Percentiles rank a stretch among this genome's conserved stretches.
These are phyloP conservation scores for Cytospora chrysosperma DNA, from an alignment of 2,329 filamentous ascomycete species.

Conservation along the genomic window DNA sequence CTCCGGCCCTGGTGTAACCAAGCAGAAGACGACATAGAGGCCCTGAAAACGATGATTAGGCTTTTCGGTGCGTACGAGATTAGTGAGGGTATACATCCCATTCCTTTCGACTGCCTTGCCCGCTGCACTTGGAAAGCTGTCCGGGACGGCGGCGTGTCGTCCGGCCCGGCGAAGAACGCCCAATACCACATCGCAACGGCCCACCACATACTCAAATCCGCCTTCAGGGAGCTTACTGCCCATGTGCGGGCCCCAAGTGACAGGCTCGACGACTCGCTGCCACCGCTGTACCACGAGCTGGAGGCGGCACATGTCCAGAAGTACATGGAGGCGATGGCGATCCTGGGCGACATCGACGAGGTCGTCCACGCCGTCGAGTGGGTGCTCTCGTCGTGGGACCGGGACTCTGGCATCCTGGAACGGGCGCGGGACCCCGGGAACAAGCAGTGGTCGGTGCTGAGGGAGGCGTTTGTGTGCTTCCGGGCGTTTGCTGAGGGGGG, in stretches of 20 bases:
- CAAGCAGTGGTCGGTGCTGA: slow-evolving; percentile 34
- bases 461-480: slow-evolving; percentile 38
- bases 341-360: slow-evolving; percentile 57
- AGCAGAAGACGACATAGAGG: slow-evolving; percentile 32
- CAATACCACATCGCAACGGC: slow-evolving; percentile 23
- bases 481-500: slow-evolving; percentile 47
- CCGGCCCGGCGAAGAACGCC: not conserved
- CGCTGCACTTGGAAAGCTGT: slow-evolving; percentile 35
- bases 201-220: slow-evolving; percentile 22
- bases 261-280: slow-evolving; percentile 4
- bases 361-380: slow-evolving; percentile 59
- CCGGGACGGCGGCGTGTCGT: not conserved
- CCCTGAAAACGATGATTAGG: slow-evolving; percentile 35
- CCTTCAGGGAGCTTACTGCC: slow-evolving; percentile 29
- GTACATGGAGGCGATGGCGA: slow-evolving; percentile 64
- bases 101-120: slow-evolving; percentile 39
- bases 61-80: slow-evolving; percentile 33
- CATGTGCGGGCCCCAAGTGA: slow-evolving; percentile 29
- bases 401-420: slow-evolving; percentile 32
- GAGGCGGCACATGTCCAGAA: slow-evolving; percentile 50
- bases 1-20: slow-evolving; percentile 26
- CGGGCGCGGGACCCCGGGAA: slow-evolving; percentile 39
- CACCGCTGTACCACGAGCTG: slow-evolving; percentile 42
- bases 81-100: slow-evolving; percentile 34
- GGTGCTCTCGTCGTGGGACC: slow-evolving; percentile 51